A percentile compares a stretch with the other conserved stretches of the same genome.
phyloP scores from a whole-genome alignment of 805 yeast species.

The Lipomyces chichibuensis region DNA sequence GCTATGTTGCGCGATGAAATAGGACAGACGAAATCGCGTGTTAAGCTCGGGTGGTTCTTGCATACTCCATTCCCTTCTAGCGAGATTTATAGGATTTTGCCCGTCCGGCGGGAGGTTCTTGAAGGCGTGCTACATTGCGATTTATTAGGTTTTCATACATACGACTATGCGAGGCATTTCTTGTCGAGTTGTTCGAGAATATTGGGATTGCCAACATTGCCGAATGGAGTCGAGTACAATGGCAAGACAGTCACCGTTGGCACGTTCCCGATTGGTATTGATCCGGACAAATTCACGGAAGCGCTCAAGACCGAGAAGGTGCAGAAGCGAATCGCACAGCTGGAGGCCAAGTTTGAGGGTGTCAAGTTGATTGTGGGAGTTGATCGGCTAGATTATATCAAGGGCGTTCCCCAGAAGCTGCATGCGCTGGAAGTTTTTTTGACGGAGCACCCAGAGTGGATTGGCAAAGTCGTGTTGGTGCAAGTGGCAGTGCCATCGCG shows the following conservation, averaged over 20 bases:
- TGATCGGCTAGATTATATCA: conserved; percentile 93
- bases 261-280: conserved; percentile 99
- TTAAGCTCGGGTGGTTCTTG: conserved; percentile 86
- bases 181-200: conserved; percentile 85
- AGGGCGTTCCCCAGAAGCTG: conserved; percentile 96
- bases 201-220: conserved; percentile 77
- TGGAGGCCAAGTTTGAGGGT: conserved; percentile 69
- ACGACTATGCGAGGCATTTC: conserved; percentile 96
- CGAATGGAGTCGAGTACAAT: conserved; percentile 82
- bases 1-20: conserved; percentile 75
- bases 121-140: conserved; percentile 93
- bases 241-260: conserved; percentile 83
- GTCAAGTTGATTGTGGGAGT: conserved; percentile 93
- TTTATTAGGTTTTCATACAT: conserved; percentile 97
- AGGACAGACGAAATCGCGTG: conserved; percentile 52
- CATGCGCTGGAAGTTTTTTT: conserved; percentile 95
- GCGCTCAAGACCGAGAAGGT: conserved; percentile 72
- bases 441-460: conserved; percentile 95
- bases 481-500: conserved; percentile 98
- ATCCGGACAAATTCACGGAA: conserved; percentile 83
- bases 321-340: conserved; percentile 61
- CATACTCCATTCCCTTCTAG: conserved; percentile 99
- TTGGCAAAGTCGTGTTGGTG: conserved; percentile 91
- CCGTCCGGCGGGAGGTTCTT: conserved; percentile 90
- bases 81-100: conserved; percentile 92